Conservation (phyloP, 768 basidiomycete genomes). For the Panaeolus papilionaceus region DNA sequence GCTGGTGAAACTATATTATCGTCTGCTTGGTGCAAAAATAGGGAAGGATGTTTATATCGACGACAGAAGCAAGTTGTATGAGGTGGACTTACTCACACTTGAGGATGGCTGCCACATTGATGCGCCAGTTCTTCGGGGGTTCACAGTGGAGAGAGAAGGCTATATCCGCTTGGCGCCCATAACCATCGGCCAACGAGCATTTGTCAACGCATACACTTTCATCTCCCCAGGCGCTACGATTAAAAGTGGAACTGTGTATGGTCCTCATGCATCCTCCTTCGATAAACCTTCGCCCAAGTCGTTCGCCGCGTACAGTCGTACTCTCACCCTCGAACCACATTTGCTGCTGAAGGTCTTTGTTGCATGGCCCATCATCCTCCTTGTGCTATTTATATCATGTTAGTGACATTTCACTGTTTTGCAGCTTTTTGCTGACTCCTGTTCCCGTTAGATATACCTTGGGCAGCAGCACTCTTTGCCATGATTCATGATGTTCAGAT, state of each 20-base stretch:
- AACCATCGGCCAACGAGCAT: constrained; percentile 42
- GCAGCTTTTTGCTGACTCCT: background rate
- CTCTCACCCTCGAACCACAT: constrained; percentile 38
- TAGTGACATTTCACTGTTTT: background rate
- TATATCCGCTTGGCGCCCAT: constrained; percentile 47
- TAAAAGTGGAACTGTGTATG: constrained; percentile 43
- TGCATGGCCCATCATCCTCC: constrained; percentile 45
- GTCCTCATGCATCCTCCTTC: constrained; percentile 52
- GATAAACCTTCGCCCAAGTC: constrained; percentile 42
- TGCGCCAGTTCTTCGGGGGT: constrained; percentile 45
- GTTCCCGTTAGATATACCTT: constrained; percentile 42
- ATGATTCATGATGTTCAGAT: constrained; percentile 44
- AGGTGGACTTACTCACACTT: constrained; percentile 51
- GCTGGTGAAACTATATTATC: constrained; percentile 48
- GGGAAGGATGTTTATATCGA: constrained; percentile 47
- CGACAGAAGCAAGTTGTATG: constrained; percentile 44
- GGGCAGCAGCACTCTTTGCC: constrained; percentile 45
- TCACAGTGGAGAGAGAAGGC: constrained; percentile 52
- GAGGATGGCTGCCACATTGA: constrained; percentile 52
- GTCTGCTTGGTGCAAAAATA: constrained; percentile 50
- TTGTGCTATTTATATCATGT: constrained; percentile 43
- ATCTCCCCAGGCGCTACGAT: constrained; percentile 48
- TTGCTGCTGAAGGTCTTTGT: constrained; percentile 41
- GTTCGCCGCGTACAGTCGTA: constrained; percentile 48
- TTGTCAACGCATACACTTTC: constrained; percentile 51